Conservation (phyloP, 1,139 yeast genomes). For the Lodderomyces parapsilosis region DNA sequence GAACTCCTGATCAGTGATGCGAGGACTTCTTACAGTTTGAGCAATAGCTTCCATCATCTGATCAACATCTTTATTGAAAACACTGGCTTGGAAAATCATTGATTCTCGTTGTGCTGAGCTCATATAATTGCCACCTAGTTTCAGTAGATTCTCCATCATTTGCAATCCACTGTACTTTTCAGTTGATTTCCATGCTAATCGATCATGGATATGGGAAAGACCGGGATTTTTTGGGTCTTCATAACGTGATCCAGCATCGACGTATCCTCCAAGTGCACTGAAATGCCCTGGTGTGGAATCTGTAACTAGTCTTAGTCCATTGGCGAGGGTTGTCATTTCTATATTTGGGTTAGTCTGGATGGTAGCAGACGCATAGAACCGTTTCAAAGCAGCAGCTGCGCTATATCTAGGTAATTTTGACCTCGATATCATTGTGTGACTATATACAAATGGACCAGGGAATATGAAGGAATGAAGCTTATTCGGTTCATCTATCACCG, state of each 20-base stretch:
- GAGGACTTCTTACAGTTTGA: conserved; percentile 79
- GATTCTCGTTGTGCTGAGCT: conserved; percentile 92
- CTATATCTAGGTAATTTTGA: not conserved
- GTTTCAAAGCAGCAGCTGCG: not conserved
- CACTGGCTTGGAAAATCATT: conserved; percentile 91
- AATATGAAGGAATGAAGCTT: too few species aligned
- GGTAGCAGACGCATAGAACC: conserved; percentile 3
- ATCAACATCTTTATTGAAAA: conserved; percentile 83
- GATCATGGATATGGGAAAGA: conserved; percentile 77
- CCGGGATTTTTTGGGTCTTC: conserved; percentile 64
- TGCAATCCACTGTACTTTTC: conserved; percentile 57
- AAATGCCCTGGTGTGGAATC: conserved; percentile 90
- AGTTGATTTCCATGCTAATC: conserved; percentile 86
- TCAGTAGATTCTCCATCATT: conserved; percentile 74
- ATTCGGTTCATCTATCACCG: too few species aligned
- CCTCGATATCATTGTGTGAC: conserved; percentile 3
- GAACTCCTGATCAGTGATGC: conserved; percentile 66
- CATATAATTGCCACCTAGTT: conserved; percentile 91
- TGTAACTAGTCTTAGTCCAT: conserved; percentile 82
- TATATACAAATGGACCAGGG: not conserved
- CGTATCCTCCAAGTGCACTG: conserved; percentile 84
- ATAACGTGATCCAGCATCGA: conserved; percentile 87
- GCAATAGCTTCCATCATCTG: conserved; percentile 74
- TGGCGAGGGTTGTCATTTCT: conserved; percentile 55
- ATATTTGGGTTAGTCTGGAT: conserved; percentile 23